Evolutionary conservation across 2,329 filamentous ascomycete genomes (phyloP).

Genomic region (Aspergillus awamori): DNA sequence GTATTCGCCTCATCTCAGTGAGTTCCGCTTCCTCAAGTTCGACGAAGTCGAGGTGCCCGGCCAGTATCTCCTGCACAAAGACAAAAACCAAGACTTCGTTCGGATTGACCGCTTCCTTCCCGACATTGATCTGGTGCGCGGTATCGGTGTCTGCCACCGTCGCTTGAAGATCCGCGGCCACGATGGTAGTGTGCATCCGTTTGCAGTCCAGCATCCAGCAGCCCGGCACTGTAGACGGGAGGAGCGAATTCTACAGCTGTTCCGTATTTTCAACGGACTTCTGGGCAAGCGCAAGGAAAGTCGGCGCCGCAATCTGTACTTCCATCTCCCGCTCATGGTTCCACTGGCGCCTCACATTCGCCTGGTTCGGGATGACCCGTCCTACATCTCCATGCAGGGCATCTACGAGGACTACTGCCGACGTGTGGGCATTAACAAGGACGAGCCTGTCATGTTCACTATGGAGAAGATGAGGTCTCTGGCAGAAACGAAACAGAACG

Average conservation of each 20-base stretch:
- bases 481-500: conserved; percentile 65
- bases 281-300: conserved; percentile 93
- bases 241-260: conserved; percentile 92
- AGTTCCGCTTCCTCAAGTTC: conserved; percentile 97
- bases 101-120: conserved; percentile 96
- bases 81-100: conserved; percentile 99
- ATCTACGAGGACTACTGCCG: conserved; percentile 97
- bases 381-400: conserved; percentile 90
- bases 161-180: conserved; percentile 95
- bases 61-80: conserved; percentile 94
- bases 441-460: conserved; percentile 91
- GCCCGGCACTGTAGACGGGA: conserved; percentile 90
- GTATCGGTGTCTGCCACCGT: conserved; percentile 87
- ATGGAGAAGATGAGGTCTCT: conserved; percentile 89
- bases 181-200: conserved; percentile 95
- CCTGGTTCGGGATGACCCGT: conserved; percentile 92
- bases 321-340: conserved; percentile 93
- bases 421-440: conserved; percentile 82
- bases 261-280: conserved; percentile 95
- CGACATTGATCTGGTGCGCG: conserved; percentile 88
- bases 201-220: conserved; percentile 94
- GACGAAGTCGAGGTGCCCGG: conserved; percentile 98
- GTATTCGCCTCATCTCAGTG: conserved; percentile 88
- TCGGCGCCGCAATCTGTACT: conserved; percentile 88
- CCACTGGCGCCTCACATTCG: conserved; percentile 92